Base-by-base conservation (phyloP, 129 eudicot species). In the Flaveria sonorensis region DNA sequence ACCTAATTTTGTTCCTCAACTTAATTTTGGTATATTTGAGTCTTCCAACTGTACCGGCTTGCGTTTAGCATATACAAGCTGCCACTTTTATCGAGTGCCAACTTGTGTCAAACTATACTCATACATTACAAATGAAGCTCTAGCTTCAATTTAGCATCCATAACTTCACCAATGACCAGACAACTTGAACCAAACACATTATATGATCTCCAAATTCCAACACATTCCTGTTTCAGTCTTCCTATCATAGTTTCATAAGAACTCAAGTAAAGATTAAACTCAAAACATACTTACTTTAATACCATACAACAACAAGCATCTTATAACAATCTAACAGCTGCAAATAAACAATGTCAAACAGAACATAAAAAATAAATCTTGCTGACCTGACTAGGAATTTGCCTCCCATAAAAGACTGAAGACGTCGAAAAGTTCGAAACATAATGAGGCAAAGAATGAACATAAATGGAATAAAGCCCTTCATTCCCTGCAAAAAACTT, bases 351-450 rank as follows among this genome's bases (percentile, higher is more conserved):
- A 73, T 26, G 42, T 20, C n/a, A 56, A 68, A 32, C 72, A 75
- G 19, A 62, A 18, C 28, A 79, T 32, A 70, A 73, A 66, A 40
- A 28, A 53, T 42, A 56, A 68, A 48, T 61, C 57, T 76, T 24
- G 18, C 61, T 32, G 11, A 93, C 98, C 97, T 93, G 90, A 81
- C 97, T 77, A 40, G 97, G 96, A 82, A 91, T 85, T 42, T 91
- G 92, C 84, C 89, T 87, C 76, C 80, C 84, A 77, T 84, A 82
- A 70, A 91, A 91, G 39, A 81, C 88, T 0, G 98, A 89, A 2
- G 93, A 83, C 3, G 91, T 79, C 16, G 83, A 40, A 72, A 78
- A 93, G 11, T 83, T 48, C 0, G 92, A 77, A 20, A 57, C 6
- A 63, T 89, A 90, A 0, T 80, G 66, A 24, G 98, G 98, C 85